Conservation (phyloP, 176 grass and related monocot species). For the Avena sativa region DNA sequence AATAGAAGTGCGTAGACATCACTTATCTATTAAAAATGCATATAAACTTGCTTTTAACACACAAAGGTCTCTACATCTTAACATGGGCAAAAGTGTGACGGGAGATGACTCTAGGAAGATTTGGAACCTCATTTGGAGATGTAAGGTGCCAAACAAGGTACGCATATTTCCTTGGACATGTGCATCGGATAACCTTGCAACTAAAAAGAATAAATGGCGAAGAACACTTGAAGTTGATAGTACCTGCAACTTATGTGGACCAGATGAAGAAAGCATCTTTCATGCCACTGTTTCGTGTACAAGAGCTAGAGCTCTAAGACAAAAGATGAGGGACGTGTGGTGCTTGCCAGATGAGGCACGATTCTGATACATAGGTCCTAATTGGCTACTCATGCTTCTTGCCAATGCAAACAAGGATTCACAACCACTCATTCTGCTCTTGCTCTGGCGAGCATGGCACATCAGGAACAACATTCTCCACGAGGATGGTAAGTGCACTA, state of each 20-base stretch:
- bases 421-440: background rate
- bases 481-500: background rate
- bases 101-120: background rate
- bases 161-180: background rate
- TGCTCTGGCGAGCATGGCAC: background rate
- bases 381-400: background rate
- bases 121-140: background rate
- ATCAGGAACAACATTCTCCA: background rate
- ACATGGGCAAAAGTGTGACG: background rate
- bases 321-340: background rate
- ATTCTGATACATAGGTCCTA: background rate
- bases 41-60: background rate
- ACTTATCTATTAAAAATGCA: background rate
- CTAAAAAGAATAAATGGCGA: background rate
- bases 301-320: no score
- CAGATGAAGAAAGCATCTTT: background rate
- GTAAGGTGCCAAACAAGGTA: background rate
- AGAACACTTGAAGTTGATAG: background rate
- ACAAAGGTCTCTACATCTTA: background rate
- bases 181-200: background rate
- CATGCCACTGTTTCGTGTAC: no score
- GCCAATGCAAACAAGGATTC: background rate
- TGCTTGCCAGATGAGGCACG: background rate
- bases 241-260: background rate
- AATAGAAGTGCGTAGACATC: no score